Evolutionary conservation across 1,284 basidiomycete species (phyloP).

Genomic region (Gomphus bonarii): DNA sequence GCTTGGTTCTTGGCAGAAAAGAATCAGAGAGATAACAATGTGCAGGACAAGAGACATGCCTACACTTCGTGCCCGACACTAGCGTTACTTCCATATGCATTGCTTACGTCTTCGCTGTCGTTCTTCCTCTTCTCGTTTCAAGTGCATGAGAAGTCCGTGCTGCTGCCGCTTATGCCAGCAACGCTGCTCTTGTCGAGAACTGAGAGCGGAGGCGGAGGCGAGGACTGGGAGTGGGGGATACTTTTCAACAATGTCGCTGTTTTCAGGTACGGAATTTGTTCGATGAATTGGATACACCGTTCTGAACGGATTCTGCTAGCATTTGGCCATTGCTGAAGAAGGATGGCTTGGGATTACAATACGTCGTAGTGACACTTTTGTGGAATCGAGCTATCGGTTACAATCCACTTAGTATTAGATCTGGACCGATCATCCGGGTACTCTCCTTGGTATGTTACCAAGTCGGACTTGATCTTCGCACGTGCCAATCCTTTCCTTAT

Average conservation of each 20-base stretch:
- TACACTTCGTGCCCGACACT: conserved; percentile 36
- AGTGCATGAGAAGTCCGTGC: conserved; percentile 88
- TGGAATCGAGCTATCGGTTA: conserved; percentile 85
- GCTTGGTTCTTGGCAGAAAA: conserved; percentile 16
- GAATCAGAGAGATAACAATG: background rate
- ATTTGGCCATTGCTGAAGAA: conserved; percentile 84
- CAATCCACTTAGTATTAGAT: conserved; percentile 39
- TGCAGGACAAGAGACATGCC: background rate
- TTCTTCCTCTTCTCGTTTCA: conserved; percentile 96
- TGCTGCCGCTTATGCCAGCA: conserved; percentile 81
- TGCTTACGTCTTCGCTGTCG: conserved; percentile 68
- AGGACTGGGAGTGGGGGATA: conserved; percentile 69
- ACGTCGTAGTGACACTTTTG: conserved; percentile 49
- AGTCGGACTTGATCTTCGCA: background rate
- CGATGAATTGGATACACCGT: background rate
- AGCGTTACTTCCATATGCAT: conserved; percentile 55
- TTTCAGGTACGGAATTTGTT: conserved; percentile 56
- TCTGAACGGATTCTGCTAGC: conserved; percentile 28
- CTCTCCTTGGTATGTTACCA: conserved; percentile 45
- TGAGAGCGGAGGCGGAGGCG: conserved; percentile 48
- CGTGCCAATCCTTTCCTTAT: background rate
- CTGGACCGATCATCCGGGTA: conserved; percentile 38
- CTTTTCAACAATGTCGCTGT: conserved; percentile 80
- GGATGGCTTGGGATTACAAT: conserved; percentile 73
- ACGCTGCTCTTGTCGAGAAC: conserved; percentile 68